Evolutionary conservation across 352 stramenopile genomes (phyloP).

Genomic region (Globisporangium lucens): DNA sequence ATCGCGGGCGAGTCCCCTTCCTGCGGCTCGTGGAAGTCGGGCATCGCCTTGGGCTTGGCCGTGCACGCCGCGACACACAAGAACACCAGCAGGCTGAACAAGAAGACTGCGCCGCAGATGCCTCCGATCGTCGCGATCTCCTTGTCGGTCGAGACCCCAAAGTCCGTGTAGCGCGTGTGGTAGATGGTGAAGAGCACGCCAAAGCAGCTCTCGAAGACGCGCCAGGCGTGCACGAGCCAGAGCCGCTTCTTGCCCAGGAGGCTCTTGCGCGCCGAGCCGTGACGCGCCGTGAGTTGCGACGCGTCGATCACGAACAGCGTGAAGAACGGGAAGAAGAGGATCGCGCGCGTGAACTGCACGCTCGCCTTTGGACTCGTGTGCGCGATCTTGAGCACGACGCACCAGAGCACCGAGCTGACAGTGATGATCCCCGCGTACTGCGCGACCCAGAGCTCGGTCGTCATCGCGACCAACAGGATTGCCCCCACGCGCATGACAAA

Average conservation of each 20-base stretch:
- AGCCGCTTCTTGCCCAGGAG: constrained; percentile 34
- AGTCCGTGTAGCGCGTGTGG: constrained; percentile 60
- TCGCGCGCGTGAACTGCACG: constrained; percentile 38
- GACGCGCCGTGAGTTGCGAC: constrained; percentile 34
- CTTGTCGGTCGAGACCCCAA: constrained; percentile 39
- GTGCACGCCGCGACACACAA: constrained; percentile 15
- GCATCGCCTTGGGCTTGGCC: constrained; percentile 12
- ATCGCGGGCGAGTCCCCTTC: constrained; percentile 16
- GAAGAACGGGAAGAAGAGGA: constrained; percentile 70
- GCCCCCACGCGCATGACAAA: constrained; percentile 54
- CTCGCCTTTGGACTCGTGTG: constrained; percentile 28
- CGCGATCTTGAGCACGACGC: constrained; percentile 34
- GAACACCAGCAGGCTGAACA: constrained; percentile 29
- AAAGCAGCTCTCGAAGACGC: constrained; percentile 48
- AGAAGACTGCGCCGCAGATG: constrained; percentile 37
- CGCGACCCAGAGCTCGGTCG: constrained; percentile 40
- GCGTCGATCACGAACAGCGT: constrained; percentile 59
- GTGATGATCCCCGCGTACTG: constrained; percentile 36
- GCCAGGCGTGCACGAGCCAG: constrained; percentile 45
- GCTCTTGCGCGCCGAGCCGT: constrained; percentile 29
- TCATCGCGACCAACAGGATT: constrained; percentile 69
- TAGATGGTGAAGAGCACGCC: constrained; percentile 35
- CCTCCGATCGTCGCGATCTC: constrained; percentile 34
- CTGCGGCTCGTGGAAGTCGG: background rate
- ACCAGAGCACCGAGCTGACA: constrained; percentile 31